phyloP scores from a whole-genome alignment of 2,329 filamentous ascomycete genomes.

The Penicillium sp. region DNA sequence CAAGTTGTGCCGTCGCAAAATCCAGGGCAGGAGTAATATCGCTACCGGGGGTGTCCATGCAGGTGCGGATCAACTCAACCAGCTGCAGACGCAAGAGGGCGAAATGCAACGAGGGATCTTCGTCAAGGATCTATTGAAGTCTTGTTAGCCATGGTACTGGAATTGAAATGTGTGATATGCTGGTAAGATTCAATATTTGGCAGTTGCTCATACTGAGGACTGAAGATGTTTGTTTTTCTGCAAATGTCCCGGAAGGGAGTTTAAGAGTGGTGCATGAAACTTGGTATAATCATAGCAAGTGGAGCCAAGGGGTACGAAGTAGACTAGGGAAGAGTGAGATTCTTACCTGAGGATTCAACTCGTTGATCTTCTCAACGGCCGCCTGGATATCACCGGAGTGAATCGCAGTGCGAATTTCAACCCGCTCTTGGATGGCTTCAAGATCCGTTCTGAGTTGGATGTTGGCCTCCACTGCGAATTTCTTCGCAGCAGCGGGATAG shows the following conservation, averaged over 20 bases:
- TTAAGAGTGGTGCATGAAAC: constrained; percentile 99
- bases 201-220: constrained; percentile 77
- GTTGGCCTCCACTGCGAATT: constrained; percentile 92
- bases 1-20: constrained; percentile 84
- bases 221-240: constrained; percentile 80
- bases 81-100: constrained; percentile 84
- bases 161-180: constrained; percentile 11
- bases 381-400: constrained; percentile 79
- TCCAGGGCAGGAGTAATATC: constrained; percentile 78
- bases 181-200: constrained; percentile 15
- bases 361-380: constrained; percentile 84
- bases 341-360: constrained; percentile 85
- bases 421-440: constrained; percentile 71
- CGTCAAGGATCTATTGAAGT: constrained; percentile 72
- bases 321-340: constrained; percentile 3
- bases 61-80: constrained; percentile 83
- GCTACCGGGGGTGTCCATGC: constrained; percentile 62
- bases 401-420: constrained; percentile 80
- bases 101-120: constrained; percentile 80
- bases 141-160: constrained; percentile 25
- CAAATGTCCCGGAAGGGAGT: constrained; percentile 71
- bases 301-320: constrained; percentile 6
- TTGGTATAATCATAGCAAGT: constrained; percentile 84
- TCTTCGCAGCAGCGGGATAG: constrained; percentile 86
- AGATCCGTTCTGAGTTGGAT: constrained; percentile 70